phyloP scores from a whole-genome alignment of 2,329 filamentous ascomycete genomes.

The Mariannaea elegans region DNA sequence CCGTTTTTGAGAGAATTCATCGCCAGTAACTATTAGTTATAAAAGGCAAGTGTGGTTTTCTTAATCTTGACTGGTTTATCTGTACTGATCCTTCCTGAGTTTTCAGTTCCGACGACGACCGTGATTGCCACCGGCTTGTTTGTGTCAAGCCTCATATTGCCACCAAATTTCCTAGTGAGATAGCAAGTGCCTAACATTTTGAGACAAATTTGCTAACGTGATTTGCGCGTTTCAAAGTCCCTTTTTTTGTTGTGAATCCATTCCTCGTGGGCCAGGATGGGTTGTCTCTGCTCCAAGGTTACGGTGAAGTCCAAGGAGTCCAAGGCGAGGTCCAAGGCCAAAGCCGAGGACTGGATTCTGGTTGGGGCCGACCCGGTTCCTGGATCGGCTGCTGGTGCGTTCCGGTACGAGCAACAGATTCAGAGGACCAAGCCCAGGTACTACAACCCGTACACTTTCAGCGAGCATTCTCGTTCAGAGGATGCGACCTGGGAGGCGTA shows the following conservation, averaged over 20 bases:
- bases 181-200: background rate
- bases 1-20: background rate
- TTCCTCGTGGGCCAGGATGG: background rate
- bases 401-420: background rate
- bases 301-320: background rate
- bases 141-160: background rate
- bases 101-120: background rate
- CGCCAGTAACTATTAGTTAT: background rate
- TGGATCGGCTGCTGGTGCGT: background rate
- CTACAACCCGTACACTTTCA: background rate
- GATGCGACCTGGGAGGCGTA: background rate
- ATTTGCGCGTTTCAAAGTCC: background rate
- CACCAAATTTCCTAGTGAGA: background rate
- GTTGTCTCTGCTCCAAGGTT: background rate
- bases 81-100: background rate
- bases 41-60: background rate
- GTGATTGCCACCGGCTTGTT: background rate
- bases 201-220: background rate
- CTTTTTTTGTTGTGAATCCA: background rate
- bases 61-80: background rate
- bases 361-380: background rate
- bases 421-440: background rate
- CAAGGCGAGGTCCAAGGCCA: constrained; percentile 1
- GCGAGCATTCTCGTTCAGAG: background rate
- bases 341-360: background rate